These are phyloP conservation scores for Tirmania nivea DNA, from an alignment of 495 filamentous ascomycete genomes.

Conservation along the genomic window DNA sequence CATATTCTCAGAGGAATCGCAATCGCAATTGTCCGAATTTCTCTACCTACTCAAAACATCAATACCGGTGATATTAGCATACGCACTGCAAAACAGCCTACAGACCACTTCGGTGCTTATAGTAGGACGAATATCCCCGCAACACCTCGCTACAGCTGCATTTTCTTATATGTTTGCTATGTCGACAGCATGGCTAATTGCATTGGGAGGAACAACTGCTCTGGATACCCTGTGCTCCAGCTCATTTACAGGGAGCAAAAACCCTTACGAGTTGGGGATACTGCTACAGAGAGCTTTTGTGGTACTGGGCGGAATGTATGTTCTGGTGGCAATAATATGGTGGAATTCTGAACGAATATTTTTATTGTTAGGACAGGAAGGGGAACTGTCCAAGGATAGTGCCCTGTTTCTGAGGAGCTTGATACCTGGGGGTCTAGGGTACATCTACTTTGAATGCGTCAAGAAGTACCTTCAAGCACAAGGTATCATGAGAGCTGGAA, in stretches of 20 bases:
- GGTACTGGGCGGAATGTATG: conserved; percentile 37
- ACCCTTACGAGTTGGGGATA: conserved; percentile 48
- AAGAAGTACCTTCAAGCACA: conserved; percentile 57
- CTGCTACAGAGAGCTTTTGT: conserved; percentile 49
- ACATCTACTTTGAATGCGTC: conserved; percentile 43
- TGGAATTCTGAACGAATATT: conserved; percentile 35
- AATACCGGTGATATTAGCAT: conserved; percentile 68
- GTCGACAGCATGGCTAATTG: conserved; percentile 78
- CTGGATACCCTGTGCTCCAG: conserved; percentile 55
- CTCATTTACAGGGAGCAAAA: conserved; percentile 49
- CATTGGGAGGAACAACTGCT: conserved; percentile 67
- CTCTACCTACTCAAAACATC: conserved; percentile 44
- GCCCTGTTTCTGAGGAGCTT: conserved; percentile 45
- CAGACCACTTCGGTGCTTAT: conserved; percentile 73
- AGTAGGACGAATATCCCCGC: conserved; percentile 58
- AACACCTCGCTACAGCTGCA: conserved; percentile 61
- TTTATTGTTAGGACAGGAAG: conserved; percentile 35
- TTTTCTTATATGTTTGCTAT: conserved; percentile 92
- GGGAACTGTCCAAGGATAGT: conserved; percentile 36
- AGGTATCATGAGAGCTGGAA: conserved; percentile 44
- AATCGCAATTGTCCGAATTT: conserved; percentile 37
- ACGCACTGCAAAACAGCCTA: conserved; percentile 70
- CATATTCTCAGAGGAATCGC: conserved; percentile 3
- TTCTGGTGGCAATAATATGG: conserved; percentile 43
- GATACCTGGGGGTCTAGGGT: conserved; percentile 49